Evolutionary conservation across 371 early-diverging fungal genomes (phyloP).

Genomic region (Blastocladiella emersonii): DNA sequence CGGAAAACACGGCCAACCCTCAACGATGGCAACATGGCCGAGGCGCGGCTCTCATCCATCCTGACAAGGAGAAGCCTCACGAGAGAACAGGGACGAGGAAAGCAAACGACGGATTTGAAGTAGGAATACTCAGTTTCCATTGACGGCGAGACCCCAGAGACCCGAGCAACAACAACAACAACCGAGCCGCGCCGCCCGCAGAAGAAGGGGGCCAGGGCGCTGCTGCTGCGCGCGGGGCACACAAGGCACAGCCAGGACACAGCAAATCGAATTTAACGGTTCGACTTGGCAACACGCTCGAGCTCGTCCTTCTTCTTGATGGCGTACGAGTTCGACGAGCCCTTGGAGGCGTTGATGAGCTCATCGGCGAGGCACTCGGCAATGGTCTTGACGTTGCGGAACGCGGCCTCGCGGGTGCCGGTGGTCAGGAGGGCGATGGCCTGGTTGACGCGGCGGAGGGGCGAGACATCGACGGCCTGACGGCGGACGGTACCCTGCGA

Average conservation of each 20-base stretch:
- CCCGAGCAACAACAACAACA: no score
- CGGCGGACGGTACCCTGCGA: constrained; percentile 99
- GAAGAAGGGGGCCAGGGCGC: no score
- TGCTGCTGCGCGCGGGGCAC: background rate
- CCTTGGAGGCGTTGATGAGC: constrained; percentile 98
- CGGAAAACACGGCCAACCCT: no score
- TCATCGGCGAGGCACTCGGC: constrained; percentile 99
- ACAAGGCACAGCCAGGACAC: background rate
- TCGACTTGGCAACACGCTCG: constrained; percentile 93
- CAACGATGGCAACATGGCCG: no score
- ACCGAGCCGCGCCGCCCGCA: no score
- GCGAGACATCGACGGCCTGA: constrained; percentile 99
- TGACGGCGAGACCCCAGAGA: no score
- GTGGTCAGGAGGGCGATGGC: constrained; percentile 92
- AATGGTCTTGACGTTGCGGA: constrained; percentile 97
- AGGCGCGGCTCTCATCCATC: no score
- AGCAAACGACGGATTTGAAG: no score
- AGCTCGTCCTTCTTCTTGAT: constrained; percentile 99
- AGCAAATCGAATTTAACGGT: constrained; percentile 44
- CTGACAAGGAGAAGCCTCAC: no score
- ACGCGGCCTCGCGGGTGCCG: constrained; percentile 79
- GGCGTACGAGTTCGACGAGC: constrained; percentile 97
- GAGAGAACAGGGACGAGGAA: no score
- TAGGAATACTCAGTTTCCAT: no score
- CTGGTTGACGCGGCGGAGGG: constrained; percentile 98